Base-by-base conservation (phyloP, 768 basidiomycete genomes). In the Leccinum uliginosum region DNA sequence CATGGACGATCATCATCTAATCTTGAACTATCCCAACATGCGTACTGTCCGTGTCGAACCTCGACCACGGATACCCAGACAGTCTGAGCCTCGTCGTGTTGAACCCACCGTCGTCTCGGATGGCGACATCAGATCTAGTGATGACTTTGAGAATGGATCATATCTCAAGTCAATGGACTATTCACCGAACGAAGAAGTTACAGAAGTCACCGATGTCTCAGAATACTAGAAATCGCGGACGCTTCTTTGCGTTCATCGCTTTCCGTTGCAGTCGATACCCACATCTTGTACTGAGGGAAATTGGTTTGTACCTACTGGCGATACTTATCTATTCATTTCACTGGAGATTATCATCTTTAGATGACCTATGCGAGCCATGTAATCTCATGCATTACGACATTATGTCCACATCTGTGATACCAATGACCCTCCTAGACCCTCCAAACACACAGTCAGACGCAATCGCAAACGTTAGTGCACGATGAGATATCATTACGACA, bases 1-100 rank as follows among this genome's bases (percentile, higher is more conserved):
- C 30, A 84, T 85, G 79, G 82, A 84, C 56, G 79, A 79, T 57
- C 79, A 79, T 59, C 77, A 75, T 56, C 77, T 91, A 30, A 79
- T 78, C 58, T 69, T 91, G 64, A 80, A 81, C 70, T 88, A 89
- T 62, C 88, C 88, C 54, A 71, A 71, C 58, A 71, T 71, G 70
- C 70, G 71, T 46, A 72, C 66, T 8, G 71, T 71, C 53, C 70
- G 70, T 40, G 70, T 71, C 38, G 71, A 71, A 23, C 70, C 72
- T 30, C 67, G 71, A 45, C 60, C 59, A 35, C 59, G 62, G 40
- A 51, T 55, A 49, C 29, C 53, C 45, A 63, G 64, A 49, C 69
- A 69, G 51, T 45, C 60, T 40, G 70, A 73, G 43, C 67, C 70
- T 49, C 70, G 70, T 58, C 63, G 65, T 45, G 24, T 71, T 29